phyloP scores from a whole-genome alignment of 257 asterid species.

The Solanum dulcamara region DNA sequence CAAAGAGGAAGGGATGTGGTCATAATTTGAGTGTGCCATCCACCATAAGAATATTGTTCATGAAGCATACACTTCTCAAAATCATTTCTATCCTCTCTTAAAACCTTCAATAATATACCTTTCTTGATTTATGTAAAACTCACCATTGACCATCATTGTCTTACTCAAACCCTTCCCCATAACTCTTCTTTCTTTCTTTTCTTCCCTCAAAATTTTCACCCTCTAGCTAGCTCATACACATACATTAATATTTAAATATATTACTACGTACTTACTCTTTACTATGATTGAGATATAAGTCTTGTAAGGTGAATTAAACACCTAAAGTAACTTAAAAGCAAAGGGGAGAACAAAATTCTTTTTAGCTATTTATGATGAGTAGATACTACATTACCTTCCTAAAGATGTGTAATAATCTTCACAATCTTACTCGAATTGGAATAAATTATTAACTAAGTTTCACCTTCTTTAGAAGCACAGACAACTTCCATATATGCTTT shows the following conservation, averaged over 20 bases:
- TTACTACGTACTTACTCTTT: neutral
- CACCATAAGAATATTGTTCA: slow-evolving; percentile 50
- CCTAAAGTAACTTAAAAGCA: slow-evolving; percentile 68
- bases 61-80: slow-evolving; percentile 35
- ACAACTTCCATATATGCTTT: neutral
- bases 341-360: slow-evolving; percentile 21
- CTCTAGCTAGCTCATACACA: neutral
- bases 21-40: slow-evolving; percentile 53
- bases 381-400: slow-evolving; percentile 14
- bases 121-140: slow-evolving; percentile 24
- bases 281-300: slow-evolving; percentile 19
- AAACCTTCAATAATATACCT: slow-evolving; percentile 6
- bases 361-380: slow-evolving; percentile 12
- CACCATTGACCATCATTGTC: slow-evolving; percentile 39
- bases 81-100: slow-evolving; percentile 17
- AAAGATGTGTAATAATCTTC: slow-evolving; percentile 22
- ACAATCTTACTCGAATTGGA: slow-evolving; percentile 40
- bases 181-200: slow-evolving; percentile 4
- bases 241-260: neutral
- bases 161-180: slow-evolving; percentile 9
- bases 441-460: slow-evolving; percentile 7
- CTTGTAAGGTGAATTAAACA: slow-evolving; percentile 24
- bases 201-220: neutral
- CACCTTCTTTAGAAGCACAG: neutral
- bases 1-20: slow-evolving; percentile 31